Percentiles rank a stretch among this genome's conserved stretches.
phyloP scores from a whole-genome alignment of 225 moss, liverwort and hornwort genomes.

The Antitrichia curtipendula region DNA sequence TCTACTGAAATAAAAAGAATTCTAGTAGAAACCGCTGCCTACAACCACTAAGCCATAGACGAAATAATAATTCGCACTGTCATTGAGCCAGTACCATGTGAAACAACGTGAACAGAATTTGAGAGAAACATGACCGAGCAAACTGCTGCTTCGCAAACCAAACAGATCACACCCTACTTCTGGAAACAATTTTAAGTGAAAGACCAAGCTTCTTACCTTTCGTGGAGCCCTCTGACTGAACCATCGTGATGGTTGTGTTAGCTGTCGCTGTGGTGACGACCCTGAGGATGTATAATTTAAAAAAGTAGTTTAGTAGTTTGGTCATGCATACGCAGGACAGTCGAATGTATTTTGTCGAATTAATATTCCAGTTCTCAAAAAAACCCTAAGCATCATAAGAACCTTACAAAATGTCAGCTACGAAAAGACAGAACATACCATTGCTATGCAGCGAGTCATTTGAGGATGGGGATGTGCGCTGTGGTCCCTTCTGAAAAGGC shows the following conservation, averaged over 20 bases:
- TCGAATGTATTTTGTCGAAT: neutral
- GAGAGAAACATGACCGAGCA: neutral
- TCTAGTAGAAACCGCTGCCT: too few relatives aligned
- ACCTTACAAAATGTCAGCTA: neutral
- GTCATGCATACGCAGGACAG: neutral
- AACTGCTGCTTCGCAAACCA: neutral
- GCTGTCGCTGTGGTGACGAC: slow-evolving; percentile 33
- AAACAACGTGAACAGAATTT: neutral
- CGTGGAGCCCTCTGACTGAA: slow-evolving; percentile 63
- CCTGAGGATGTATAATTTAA: slow-evolving; percentile 10
- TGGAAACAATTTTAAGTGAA: neutral
- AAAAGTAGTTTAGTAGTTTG: neutral
- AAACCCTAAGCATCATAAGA: neutral
- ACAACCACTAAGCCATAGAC: neutral
- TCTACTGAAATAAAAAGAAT: neutral
- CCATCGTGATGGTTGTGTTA: slow-evolving; percentile 75
- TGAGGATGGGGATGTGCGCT: slow-evolving; percentile 22
- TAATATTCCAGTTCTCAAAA: neutral
- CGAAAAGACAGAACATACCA: slow-evolving; percentile 15
- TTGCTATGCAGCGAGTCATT: slow-evolving; percentile 34
- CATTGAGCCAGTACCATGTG: neutral
- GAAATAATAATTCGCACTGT: neutral
- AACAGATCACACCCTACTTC: neutral
- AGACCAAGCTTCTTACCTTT: slow-evolving; percentile 27
- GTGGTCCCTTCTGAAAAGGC: slow-evolving; percentile 13